Evolutionary conservation across 768 basidiomycete genomes (phyloP).

Genomic region (Paxillus rubicundulus): DNA sequence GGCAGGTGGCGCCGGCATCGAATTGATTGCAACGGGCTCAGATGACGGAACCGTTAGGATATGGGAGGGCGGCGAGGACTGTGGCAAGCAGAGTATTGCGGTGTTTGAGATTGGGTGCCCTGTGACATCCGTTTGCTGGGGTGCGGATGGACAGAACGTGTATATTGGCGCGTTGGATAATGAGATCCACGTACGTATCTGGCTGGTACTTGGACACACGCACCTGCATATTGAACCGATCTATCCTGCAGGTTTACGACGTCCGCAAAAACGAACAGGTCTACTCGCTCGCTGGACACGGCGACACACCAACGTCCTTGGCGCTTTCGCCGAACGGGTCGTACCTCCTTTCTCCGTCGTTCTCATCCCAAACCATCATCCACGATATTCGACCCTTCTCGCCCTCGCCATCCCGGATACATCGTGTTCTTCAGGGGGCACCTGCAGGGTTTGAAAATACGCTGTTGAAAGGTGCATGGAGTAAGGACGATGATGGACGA

Average conservation of each 20-base stretch:
- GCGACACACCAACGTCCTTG: constrained; percentile 93
- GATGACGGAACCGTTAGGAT: constrained; percentile 92
- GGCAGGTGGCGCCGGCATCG: constrained; percentile 78
- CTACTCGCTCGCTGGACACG: constrained; percentile 79
- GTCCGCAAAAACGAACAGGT: constrained; percentile 81
- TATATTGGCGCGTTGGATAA: constrained; percentile 96
- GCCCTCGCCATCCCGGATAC: constrained; percentile 74
- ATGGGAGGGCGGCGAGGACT: constrained; percentile 87
- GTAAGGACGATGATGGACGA: constrained; percentile 75
- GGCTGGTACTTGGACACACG: not conserved
- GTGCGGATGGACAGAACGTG: constrained; percentile 82
- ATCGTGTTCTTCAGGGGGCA: constrained; percentile 76
- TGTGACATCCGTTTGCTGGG: constrained; percentile 90
- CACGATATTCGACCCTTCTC: constrained; percentile 96
- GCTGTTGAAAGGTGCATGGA: constrained; percentile 84
- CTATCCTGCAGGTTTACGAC: constrained; percentile 70
- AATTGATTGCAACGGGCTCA: constrained; percentile 82
- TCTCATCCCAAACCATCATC: constrained; percentile 86
- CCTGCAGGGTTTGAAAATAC: constrained; percentile 94
- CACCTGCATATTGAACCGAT: not conserved
- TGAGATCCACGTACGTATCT: constrained; percentile 79
- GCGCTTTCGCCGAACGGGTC: constrained; percentile 85
- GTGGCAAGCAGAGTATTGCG: constrained; percentile 67
- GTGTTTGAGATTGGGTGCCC: constrained; percentile 87
- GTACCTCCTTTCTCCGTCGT: constrained; percentile 85